Conservation (phyloP, 1,284 basidiomycete species). For the Ustilago shanxiensis region DNA sequence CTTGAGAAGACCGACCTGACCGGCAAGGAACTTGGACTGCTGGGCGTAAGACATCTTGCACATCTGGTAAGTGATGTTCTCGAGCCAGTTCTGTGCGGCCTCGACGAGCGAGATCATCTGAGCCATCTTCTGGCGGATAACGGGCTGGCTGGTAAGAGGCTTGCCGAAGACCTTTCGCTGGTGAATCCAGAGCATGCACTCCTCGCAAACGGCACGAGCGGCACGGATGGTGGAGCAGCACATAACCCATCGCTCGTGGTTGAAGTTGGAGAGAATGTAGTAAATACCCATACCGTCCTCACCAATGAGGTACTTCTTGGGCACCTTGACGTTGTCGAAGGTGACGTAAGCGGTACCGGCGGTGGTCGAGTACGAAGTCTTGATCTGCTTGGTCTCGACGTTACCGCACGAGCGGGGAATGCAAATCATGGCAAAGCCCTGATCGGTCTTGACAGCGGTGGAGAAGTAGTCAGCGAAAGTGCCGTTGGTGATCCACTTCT, state of each 20-base stretch:
- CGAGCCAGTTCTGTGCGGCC: conserved; percentile 87
- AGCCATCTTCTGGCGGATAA: conserved; percentile 86
- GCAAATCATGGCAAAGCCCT: conserved; percentile 86
- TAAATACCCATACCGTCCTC: conserved; percentile 84
- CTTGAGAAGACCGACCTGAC: conserved; percentile 83
- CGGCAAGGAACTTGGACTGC: conserved; percentile 75
- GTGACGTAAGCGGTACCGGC: conserved; percentile 83
- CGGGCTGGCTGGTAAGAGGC: conserved; percentile 83
- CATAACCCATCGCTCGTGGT: conserved; percentile 76
- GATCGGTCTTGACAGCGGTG: conserved; percentile 73
- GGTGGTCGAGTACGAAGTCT: conserved; percentile 71
- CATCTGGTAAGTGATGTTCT: conserved; percentile 92
- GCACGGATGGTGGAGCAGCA: conserved; percentile 79
- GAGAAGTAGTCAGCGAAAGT: conserved; percentile 74
- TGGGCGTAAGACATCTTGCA: conserved; percentile 81
- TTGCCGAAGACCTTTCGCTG: conserved; percentile 70
- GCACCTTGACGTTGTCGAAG: conserved; percentile 87
- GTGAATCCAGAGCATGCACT: conserved; percentile 67
- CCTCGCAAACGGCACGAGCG: conserved; percentile 62
- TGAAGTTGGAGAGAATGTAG: conserved; percentile 76
- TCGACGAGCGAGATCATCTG: conserved; percentile 86
- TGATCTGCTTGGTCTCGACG: conserved; percentile 86
- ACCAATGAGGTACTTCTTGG: conserved; percentile 86
- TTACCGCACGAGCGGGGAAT: conserved; percentile 74
- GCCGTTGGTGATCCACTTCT: conserved; percentile 91